Percentiles rank a stretch among this genome's conserved stretches.
These are phyloP conservation scores for Ziziphus jujuba DNA, from an alignment of 306 rosid species.

Conservation along the genomic window DNA sequence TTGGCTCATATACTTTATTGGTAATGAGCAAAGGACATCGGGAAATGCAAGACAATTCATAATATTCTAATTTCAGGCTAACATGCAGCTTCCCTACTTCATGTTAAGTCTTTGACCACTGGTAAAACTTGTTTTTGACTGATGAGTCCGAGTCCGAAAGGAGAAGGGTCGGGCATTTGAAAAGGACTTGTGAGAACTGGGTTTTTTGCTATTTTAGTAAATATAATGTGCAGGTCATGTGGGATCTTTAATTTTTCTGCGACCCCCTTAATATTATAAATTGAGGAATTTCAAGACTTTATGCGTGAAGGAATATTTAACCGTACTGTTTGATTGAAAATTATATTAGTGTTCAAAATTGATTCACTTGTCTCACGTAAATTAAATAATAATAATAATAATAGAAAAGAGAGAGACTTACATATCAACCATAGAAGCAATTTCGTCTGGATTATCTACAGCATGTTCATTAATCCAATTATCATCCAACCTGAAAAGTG, in stretches of 20 bases:
- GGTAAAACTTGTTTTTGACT: background rate
- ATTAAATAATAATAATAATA: background rate
- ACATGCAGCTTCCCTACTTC: too few relatives aligned
- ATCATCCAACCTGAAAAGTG: constrained; percentile 46
- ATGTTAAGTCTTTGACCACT: too few relatives aligned
- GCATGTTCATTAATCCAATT: constrained; percentile 63
- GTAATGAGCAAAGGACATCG: background rate
- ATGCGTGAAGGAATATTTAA: background rate
- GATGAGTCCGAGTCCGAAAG: background rate
- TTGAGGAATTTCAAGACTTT: background rate
- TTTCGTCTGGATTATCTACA: constrained; percentile 80
- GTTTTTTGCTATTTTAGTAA: background rate
- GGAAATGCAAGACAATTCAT: background rate
- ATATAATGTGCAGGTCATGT: background rate
- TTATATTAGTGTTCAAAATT: background rate
- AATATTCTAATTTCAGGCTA: too few relatives aligned
- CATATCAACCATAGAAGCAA: constrained; percentile 78
- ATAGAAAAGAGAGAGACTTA: constrained; percentile 44
- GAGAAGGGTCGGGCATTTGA: background rate
- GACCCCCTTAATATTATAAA: background rate
- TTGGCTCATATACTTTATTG: background rate
- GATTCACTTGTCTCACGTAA: background rate
- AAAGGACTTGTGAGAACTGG: background rate
- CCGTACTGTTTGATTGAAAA: background rate
- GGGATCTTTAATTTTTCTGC: background rate